A percentile compares a stretch with the other conserved stretches of the same genome.
These are phyloP conservation scores for Penicillium cinerascens DNA, from an alignment of 495 filamentous ascomycete species.

Conservation along the genomic window DNA sequence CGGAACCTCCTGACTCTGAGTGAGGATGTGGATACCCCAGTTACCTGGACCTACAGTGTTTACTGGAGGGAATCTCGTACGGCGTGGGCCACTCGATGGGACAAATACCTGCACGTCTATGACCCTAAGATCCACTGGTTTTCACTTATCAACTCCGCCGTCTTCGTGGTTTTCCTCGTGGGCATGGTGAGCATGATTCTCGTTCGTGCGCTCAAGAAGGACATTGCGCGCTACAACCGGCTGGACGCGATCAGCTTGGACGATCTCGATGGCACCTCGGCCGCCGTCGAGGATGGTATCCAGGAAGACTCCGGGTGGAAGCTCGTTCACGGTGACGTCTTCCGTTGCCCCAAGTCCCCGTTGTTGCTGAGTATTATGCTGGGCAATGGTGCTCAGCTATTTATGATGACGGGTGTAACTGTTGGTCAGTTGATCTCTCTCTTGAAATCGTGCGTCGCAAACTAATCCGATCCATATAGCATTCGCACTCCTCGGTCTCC, in stretches of 20 bases:
- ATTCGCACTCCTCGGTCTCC: slow-evolving; percentile 89
- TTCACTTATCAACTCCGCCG: slow-evolving; percentile 87
- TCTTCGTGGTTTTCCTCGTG: slow-evolving; percentile 88
- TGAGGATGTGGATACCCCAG: slow-evolving; percentile 64
- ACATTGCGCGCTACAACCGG: slow-evolving; percentile 93
- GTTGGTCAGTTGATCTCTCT: slow-evolving; percentile 48
- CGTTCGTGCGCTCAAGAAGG: slow-evolving; percentile 79
- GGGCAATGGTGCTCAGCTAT: slow-evolving; percentile 92
- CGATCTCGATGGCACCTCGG: slow-evolving; percentile 70
- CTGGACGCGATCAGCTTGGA: slow-evolving; percentile 83
- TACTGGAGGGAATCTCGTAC: slow-evolving; percentile 76
- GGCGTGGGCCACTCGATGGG: slow-evolving; percentile 94
- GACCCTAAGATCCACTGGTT: slow-evolving; percentile 99
- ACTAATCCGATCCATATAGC: slow-evolving; percentile 29
- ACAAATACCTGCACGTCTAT: slow-evolving; percentile 93
- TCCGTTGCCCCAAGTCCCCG: slow-evolving; percentile 78
- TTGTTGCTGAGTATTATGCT: slow-evolving; percentile 83
- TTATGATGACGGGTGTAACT: slow-evolving; percentile 94
- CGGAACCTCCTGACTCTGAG: slow-evolving; percentile 54
- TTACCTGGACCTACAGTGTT: slow-evolving; percentile 88
- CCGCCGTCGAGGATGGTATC: slow-evolving; percentile 80
- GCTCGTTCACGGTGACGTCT: slow-evolving; percentile 95
- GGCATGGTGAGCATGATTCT: slow-evolving; percentile 88
- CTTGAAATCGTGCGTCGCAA: background rate
- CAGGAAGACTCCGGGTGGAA: slow-evolving; percentile 99